Percentiles rank a stretch among this genome's conserved stretches.
Conservation (phyloP, 768 basidiomycete genomes). For the Leucosporidium scottii region DNA sequence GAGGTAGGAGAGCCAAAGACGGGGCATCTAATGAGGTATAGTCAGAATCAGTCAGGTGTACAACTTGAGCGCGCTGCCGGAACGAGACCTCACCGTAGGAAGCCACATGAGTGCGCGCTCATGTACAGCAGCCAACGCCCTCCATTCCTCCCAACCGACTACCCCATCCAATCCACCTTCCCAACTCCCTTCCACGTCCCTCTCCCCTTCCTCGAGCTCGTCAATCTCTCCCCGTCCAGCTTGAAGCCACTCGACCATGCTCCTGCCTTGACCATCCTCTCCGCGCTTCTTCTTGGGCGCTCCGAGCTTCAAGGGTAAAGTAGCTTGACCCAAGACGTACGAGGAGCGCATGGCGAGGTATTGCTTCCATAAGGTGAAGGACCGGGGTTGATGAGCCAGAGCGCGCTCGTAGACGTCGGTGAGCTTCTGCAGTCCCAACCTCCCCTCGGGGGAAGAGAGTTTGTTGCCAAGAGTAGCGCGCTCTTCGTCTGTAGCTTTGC, state of each 20-base stretch:
- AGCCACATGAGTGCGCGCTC: constrained; percentile 93
- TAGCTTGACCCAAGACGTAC: constrained; percentile 64
- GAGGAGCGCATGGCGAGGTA: constrained; percentile 76
- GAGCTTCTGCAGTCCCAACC: constrained; percentile 71
- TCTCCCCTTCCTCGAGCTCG: constrained; percentile 29
- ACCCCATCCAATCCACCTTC: constrained; percentile 75
- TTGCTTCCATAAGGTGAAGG: constrained; percentile 92
- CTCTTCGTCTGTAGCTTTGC: constrained; percentile 45
- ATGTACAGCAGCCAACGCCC: constrained; percentile 71
- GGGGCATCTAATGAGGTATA: constrained; percentile 60
- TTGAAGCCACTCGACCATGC: constrained; percentile 29
- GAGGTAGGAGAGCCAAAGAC: constrained; percentile 88
- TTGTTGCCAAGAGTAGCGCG: constrained; percentile 58
- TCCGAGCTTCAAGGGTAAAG: constrained; percentile 60
- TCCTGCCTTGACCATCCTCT: constrained; percentile 46
- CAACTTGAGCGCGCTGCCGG: too few relatives aligned
- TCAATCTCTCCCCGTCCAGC: constrained; percentile 41
- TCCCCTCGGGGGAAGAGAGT: constrained; percentile 62
- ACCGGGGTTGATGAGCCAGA: constrained; percentile 72
- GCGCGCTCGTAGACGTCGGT: constrained; percentile 93
- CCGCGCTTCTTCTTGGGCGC: constrained; percentile 84
- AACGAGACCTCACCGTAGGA: constrained; percentile 59
- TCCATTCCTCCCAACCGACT: constrained; percentile 97
- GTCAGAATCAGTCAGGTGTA: background rate
- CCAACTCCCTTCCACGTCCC: constrained; percentile 49